Base-by-base conservation (phyloP, 2,329 filamentous ascomycete genomes). In the Didymella segeticola region DNA sequence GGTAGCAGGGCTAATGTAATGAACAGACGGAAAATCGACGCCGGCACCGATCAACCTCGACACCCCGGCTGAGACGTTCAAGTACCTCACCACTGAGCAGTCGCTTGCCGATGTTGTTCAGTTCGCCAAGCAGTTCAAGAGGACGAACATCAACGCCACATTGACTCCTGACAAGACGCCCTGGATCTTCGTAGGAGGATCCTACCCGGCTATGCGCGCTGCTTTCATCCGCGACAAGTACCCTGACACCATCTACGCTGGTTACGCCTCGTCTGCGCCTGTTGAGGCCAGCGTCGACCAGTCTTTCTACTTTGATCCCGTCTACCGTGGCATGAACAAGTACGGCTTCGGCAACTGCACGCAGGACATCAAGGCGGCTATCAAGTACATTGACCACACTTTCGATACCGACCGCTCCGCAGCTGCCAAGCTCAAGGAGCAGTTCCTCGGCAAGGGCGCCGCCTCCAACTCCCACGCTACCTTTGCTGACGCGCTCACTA, bases 291-390 rank as follows among this genome's bases (percentile, higher is more conserved):
- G 67, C 5, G 61, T 79, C n/a, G 75, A 83, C 52, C 80, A 82
- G 77, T 77, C 75, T n/a, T 67, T 75, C 19, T 83, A 82, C 61
- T 83, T 74, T 46, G 80, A 83, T 19, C 78, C 80, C 30, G 65
- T 83, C 2, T 79, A 79, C 58, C 74, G 72, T 10, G 79, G 78
- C 3, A 73, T 83, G 69, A 72, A 77, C 4, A 58, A 52, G 2
- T 67, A 73, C 33, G 75, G 76, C 14, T 77, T 68, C 22, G 70
- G 70, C 3, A 82, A 82, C 62, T 84, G 82, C 66, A 77, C 79
- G 11, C 70, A 72, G 11, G 80, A 83, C 53, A 73, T 82, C 43
- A 74, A 80, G 14, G 78, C 79, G 5, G 80, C 79, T 3, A 70
- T 82, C 30, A 56, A 68, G 22, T 81, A 81, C 57, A 80, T 84